Conservation (phyloP, 2,329 filamentous ascomycete genomes). For the Diaporthe aspalathi region DNA sequence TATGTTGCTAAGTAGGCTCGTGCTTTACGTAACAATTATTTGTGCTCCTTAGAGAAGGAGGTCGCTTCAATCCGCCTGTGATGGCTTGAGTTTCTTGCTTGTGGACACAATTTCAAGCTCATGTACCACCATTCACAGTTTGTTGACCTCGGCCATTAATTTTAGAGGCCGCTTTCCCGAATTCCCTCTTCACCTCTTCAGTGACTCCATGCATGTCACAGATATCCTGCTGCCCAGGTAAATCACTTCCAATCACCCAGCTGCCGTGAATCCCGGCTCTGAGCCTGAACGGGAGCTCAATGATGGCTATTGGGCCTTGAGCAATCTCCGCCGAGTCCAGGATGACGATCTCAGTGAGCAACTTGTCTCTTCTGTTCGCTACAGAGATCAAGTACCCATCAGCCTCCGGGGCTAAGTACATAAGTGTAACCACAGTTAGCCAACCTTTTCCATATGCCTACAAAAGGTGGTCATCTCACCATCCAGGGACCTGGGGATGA, state of each 20-base stretch:
- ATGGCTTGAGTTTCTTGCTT: neutral
- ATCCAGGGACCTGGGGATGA: constrained; percentile 22
- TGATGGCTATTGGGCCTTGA: constrained; percentile 26
- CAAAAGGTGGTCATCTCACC: neutral
- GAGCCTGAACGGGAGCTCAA: constrained; percentile 31
- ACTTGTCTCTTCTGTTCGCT: constrained; percentile 29
- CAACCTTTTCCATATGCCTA: no score
- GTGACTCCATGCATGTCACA: constrained; percentile 31
- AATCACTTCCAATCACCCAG: constrained; percentile 25
- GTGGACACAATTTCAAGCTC: neutral
- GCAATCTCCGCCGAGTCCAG: constrained; percentile 20
- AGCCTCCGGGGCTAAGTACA: constrained; percentile 14
- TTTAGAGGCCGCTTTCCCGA: neutral
- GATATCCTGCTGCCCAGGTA: constrained; percentile 3
- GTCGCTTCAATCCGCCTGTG: neutral
- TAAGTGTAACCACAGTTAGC: neutral
- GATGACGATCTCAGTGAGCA: constrained; percentile 29
- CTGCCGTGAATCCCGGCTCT: constrained; percentile 29
- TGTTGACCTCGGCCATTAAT: neutral
- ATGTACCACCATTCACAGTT: neutral
- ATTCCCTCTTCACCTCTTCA: constrained; percentile 24
- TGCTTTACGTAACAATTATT: neutral
- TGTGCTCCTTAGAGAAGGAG: neutral
- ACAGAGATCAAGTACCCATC: constrained; percentile 33
- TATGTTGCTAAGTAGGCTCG: neutral